Base-by-base conservation (phyloP, 2,329 filamentous ascomycete genomes). In the Ophiocordyceps sinensis region DNA sequence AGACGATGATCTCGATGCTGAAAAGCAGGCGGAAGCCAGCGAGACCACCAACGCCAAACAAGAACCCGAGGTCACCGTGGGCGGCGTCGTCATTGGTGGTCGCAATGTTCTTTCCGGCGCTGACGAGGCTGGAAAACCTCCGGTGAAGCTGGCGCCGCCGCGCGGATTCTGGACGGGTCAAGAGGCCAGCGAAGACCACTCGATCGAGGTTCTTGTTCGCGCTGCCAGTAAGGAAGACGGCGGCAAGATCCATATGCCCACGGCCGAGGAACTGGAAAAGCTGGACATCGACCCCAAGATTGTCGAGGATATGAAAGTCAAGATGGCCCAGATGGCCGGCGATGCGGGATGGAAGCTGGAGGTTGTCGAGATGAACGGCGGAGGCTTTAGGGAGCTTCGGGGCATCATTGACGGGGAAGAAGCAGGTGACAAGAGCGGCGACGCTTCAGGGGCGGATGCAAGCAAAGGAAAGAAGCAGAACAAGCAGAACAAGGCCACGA, bases 281-380 rank as follows among this genome's bases (percentile, higher is more conserved):
- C 62, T 85, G 36, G 75, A 82, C 13, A 65, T 89, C 28, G 73
- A 79, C 41, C 73, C 73, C 0, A 71, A 79, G 37, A 69, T 79
- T 36, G 68, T 94, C 3, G 78, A 88, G 50, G 68, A 77, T 37
- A 66, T 94, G 55, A 73, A 73, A 51, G 70, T 77, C 46, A 68
- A 84, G 53, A 61, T 94, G 43, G 70, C 83, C 54, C 72, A 77
- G 51, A 55, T 83, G 34, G 84, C 85, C 0, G 74, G 77, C 3
- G 77, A 80, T 8, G 74, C 78, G 48, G 77, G 77, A 14, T 94
- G 87, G 86, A 82, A 79, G 51, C 65, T 94, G 44, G 84, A 91
- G 58, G 68, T 91, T 13, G 75, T 91, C 1, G 82, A 91, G 52
- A 68, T 76, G 11, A 70, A 73, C 19, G 63, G 68, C 5, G 54